phyloP scores from a whole-genome alignment of 2,329 filamentous ascomycete species.

The Endocalyx cinctus region DNA sequence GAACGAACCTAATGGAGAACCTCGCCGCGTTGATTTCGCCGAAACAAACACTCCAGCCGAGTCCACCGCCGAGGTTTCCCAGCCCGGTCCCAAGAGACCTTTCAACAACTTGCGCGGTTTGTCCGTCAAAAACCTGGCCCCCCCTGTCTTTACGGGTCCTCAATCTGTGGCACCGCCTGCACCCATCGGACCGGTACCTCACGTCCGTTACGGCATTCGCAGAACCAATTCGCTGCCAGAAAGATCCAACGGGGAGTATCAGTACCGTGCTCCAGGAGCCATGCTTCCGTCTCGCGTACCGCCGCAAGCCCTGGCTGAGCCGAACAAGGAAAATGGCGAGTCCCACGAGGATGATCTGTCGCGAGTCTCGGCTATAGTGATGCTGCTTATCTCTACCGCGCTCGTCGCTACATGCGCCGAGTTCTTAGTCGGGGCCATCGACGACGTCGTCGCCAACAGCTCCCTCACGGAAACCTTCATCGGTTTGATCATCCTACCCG shows the following conservation, averaged over 20 bases:
- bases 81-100: conserved; percentile 33
- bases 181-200: conserved; percentile 45
- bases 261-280: neutral
- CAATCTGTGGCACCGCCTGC: conserved; percentile 26
- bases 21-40: conserved; percentile 57
- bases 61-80: conserved; percentile 23
- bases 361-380: conserved; percentile 38
- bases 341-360: conserved; percentile 32
- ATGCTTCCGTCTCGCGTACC: neutral
- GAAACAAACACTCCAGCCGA: conserved; percentile 21
- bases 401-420: conserved; percentile 64
- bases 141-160: conserved; percentile 61
- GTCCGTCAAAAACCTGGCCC: conserved; percentile 64
- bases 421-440: conserved; percentile 61
- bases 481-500: conserved; percentile 63
- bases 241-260: conserved; percentile 47
- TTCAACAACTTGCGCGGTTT: conserved; percentile 55
- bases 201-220: conserved; percentile 59
- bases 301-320: conserved; percentile 15
- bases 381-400: conserved; percentile 57
- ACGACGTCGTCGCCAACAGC: conserved; percentile 49
- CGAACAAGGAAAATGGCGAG: conserved; percentile 42
- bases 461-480: conserved; percentile 60
- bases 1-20: conserved; percentile 31
- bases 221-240: conserved; percentile 72